A percentile compares a stretch with the other conserved stretches of the same genome.
Evolutionary conservation across 345 rosid genomes (phyloP).

Genomic region (Rubroshorea leprosula): DNA sequence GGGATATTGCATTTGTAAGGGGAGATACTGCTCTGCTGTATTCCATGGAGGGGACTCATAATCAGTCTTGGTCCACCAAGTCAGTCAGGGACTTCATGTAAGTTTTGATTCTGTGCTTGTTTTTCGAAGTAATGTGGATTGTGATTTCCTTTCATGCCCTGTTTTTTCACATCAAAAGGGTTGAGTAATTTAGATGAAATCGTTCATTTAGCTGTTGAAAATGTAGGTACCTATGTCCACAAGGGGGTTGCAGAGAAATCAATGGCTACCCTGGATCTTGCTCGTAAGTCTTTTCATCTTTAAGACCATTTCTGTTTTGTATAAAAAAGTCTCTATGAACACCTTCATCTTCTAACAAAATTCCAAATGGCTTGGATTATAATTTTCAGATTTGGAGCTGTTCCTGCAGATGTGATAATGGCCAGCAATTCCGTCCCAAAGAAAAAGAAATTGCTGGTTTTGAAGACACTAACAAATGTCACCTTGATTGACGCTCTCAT

Average conservation of each 20-base stretch:
- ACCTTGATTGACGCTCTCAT: slow-evolving; percentile 21
- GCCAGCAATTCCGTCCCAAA: slow-evolving; percentile 33
- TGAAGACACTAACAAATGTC: slow-evolving; percentile 22
- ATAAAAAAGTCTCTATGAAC: too few species aligned
- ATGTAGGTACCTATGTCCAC: slow-evolving; percentile 38
- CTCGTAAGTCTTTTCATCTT: slow-evolving; percentile 24
- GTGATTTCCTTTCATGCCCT: background rate
- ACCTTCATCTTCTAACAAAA: too few species aligned
- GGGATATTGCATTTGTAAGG: slow-evolving; percentile 36
- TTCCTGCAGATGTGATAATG: slow-evolving; percentile 36
- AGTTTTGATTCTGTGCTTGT: background rate
- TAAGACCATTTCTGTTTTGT: too few species aligned
- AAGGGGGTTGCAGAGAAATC: slow-evolving; percentile 40
- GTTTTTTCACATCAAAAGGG: background rate
- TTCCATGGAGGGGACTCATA: slow-evolving; percentile 30
- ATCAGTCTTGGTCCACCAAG: slow-evolving; percentile 31
- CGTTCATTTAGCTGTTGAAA: background rate
- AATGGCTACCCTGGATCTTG: slow-evolving; percentile 34
- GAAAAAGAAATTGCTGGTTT: slow-evolving; percentile 23
- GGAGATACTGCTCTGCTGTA: slow-evolving; percentile 29
- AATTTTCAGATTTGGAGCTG: slow-evolving; percentile 26
- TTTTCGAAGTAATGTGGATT: background rate
- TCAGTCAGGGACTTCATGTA: slow-evolving; percentile 36
- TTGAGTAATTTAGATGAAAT: too few species aligned
- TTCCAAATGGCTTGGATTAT: too few species aligned